These are phyloP conservation scores for Neoboletus magnificus DNA, from an alignment of 768 basidiomycete genomes.

Conservation along the genomic window DNA sequence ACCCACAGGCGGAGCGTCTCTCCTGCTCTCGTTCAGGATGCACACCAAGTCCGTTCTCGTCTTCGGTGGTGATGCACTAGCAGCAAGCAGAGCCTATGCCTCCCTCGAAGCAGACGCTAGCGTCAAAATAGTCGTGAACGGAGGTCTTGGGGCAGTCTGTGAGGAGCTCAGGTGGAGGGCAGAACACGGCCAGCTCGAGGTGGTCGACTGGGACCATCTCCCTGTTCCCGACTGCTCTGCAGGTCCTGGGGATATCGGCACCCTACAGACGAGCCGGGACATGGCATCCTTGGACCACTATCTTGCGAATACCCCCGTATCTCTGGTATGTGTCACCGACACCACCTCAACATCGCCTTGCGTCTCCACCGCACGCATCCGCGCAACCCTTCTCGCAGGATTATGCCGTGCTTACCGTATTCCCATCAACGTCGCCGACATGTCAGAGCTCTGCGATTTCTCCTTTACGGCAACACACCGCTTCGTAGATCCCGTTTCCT, in stretches of 20 bases:
- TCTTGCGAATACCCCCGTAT: slow-evolving; percentile 34
- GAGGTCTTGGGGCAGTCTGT: slow-evolving; percentile 49
- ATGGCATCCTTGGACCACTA: slow-evolving; percentile 46
- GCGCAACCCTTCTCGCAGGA: slow-evolving; percentile 56
- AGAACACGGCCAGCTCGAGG: slow-evolving; percentile 49
- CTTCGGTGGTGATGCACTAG: slow-evolving; percentile 74
- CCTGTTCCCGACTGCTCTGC: slow-evolving; percentile 31
- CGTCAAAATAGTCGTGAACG: slow-evolving; percentile 62
- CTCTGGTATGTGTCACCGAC: slow-evolving; percentile 78
- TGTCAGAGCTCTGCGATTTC: slow-evolving; percentile 84
- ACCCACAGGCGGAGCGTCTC: slow-evolving; percentile 62
- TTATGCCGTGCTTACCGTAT: slow-evolving; percentile 58
- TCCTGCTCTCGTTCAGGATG: slow-evolving; percentile 73
- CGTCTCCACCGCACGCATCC: slow-evolving; percentile 28
- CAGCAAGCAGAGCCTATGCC: slow-evolving; percentile 79
- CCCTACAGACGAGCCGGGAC: slow-evolving; percentile 32
- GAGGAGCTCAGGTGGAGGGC: slow-evolving; percentile 71
- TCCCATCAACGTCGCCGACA: slow-evolving; percentile 84
- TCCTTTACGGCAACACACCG: slow-evolving; percentile 85
- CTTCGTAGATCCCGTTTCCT: slow-evolving; percentile 52
- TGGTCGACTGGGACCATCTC: slow-evolving; percentile 53
- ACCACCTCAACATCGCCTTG: slow-evolving; percentile 54
- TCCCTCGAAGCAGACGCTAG: slow-evolving; percentile 75
- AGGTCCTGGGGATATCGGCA: background rate
- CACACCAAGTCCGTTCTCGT: slow-evolving; percentile 57